Base-by-base conservation (phyloP, 2,329 filamentous ascomycete species). In the Calonectria leucothoes region DNA sequence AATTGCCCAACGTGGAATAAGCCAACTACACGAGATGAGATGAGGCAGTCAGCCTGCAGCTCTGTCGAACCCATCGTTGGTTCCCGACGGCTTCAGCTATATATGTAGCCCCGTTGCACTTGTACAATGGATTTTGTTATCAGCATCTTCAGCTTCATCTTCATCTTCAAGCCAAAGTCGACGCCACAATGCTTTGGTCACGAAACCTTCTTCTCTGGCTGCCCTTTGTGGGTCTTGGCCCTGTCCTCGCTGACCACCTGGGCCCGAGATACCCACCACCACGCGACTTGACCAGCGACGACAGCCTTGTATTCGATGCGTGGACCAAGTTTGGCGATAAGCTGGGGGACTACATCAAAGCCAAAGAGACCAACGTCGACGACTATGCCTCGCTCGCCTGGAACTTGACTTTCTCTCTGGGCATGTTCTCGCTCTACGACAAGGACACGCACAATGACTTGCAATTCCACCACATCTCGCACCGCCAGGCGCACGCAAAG, bases 391-490 rank as follows among this genome's bases (percentile, higher is more conserved):
- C 33, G 12, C 35, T 66, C 49, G 59, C 23, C n/a, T 39, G 71
- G 66, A 73, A 75, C 57, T 33, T 71, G 25, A 75, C 73, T 15
- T 74, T 75, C 45, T 76, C 75, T 0, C 17, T 76, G 14, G 69
- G 69, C 27, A 69, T 75, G 35, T 75, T 76, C 73, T 76, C 75
- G 8, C 39, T 67, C 2, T 65, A 70, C 69, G 73, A 76, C 20
- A n/a, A 67, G 7, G 33, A 66, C n/a, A 65, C 73, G 10, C 17
- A 69, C 37, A 59, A 42, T 3, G 27, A 67, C 6, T 33, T 74
- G 4, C 73, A 76, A 23, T 76, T 68, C 52, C 75, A 77, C 61
- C 59, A 76, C 68, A 73, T 61, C 6, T 69, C 72, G 5, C 37
- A 48, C 11, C n/a, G 48, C 7, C 42, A 63, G 6, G 63, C 70